Conservation (phyloP, 805 yeast genomes). For the Candida xiaguanensis region DNA sequence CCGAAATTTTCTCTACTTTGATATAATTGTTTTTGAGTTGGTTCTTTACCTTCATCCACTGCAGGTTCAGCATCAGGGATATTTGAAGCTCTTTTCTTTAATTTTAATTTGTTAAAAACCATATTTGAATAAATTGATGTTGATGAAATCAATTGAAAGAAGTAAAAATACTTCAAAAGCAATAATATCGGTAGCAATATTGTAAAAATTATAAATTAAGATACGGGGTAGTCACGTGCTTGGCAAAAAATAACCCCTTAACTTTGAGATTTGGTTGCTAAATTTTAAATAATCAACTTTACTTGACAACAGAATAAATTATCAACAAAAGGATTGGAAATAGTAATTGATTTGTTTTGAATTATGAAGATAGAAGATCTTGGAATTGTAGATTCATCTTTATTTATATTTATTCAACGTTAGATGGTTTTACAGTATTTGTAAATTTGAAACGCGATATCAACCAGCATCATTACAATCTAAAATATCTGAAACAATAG, state of each 20-base stretch:
- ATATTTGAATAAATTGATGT: neutral
- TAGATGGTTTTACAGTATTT: too few species aligned
- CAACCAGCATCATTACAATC: neutral
- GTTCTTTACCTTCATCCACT: slow-evolving; percentile 24
- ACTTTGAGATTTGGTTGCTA: slow-evolving; percentile 1
- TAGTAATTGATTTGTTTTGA: too few species aligned
- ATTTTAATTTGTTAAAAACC: slow-evolving; percentile 25
- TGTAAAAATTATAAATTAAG: neutral
- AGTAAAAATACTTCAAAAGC: slow-evolving; percentile 7
- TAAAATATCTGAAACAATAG: too few species aligned
- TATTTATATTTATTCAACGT: neutral
- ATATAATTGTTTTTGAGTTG: slow-evolving; percentile 46
- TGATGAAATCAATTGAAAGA: slow-evolving; percentile 4
- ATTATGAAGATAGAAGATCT: too few species aligned
- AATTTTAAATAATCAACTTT: neutral
- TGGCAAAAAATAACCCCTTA: neutral
- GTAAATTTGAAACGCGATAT: neutral
- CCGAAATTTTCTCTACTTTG: slow-evolving; percentile 69
- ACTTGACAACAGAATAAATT: neutral
- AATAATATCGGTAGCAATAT: slow-evolving; percentile 3
- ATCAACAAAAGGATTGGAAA: too few species aligned
- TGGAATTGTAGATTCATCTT: neutral
- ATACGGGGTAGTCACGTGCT: slow-evolving; percentile 6
- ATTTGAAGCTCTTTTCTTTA: slow-evolving; percentile 22
- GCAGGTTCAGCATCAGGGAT: slow-evolving; percentile 25